Conservation (phyloP, 495 filamentous ascomycete genomes). For the Aspergillus cavernicola region DNA sequence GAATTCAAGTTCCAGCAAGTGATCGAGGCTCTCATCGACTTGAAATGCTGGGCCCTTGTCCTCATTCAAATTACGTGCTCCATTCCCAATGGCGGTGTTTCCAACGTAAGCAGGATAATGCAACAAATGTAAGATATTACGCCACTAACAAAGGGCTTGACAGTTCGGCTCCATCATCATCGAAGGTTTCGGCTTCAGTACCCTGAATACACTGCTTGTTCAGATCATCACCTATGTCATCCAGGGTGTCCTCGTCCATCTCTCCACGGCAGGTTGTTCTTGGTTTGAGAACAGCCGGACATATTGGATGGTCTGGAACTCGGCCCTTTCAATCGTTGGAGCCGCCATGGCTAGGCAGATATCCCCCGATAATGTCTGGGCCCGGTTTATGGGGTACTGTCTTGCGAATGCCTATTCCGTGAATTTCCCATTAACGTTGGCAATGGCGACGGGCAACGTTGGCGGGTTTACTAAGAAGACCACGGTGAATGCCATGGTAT, state of each 20-base stretch:
- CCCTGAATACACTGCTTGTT: slow-evolving; percentile 11
- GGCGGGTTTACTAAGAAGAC: slow-evolving; percentile 25
- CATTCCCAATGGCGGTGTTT: slow-evolving; percentile 4
- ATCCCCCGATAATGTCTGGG: not conserved
- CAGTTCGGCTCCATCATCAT: slow-evolving; percentile 12
- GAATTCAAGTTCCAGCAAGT: slow-evolving; percentile 38
- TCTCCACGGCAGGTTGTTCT: slow-evolving; percentile 8
- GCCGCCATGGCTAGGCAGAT: slow-evolving; percentile 7
- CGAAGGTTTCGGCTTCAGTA: slow-evolving; percentile 14
- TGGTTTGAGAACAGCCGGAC: slow-evolving; percentile 13
- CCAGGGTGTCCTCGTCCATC: slow-evolving; percentile 6
- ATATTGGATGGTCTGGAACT: slow-evolving; percentile 11
- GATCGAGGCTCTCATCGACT: slow-evolving; percentile 25
- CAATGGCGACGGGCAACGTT: slow-evolving; percentile 19
- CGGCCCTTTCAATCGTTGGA: not conserved
- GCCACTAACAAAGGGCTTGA: not conserved
- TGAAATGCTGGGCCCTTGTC: slow-evolving; percentile 30
- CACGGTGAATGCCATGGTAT: slow-evolving; percentile 13
- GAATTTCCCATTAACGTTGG: slow-evolving; percentile 6
- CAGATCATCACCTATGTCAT: not conserved
- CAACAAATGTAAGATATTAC: not conserved
- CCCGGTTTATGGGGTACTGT: slow-evolving; percentile 12
- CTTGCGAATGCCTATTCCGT: slow-evolving; percentile 5
- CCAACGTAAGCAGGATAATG: not conserved
- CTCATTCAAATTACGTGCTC: slow-evolving; percentile 4